phyloP scores from a whole-genome alignment of 345 rosid species.

The Citrus trifoliata region DNA sequence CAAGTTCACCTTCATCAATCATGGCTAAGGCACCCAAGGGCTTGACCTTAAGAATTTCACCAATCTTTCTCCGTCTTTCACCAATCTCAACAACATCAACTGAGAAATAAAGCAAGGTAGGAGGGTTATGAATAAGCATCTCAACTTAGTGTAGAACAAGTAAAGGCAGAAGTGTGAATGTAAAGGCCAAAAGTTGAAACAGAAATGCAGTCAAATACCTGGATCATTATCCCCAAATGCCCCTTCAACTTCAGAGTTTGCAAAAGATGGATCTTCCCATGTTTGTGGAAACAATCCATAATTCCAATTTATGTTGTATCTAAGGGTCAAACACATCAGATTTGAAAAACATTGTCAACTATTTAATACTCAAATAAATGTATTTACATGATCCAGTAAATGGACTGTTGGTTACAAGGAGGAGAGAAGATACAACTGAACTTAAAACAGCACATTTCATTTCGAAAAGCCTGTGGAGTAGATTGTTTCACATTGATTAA shows the following conservation, averaged over 20 bases:
- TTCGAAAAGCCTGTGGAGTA: not conserved
- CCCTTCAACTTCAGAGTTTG: conserved; percentile 83
- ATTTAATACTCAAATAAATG: not conserved
- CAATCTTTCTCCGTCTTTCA: conserved; percentile 58
- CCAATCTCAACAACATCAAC: conserved; percentile 99
- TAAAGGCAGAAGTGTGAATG: not conserved
- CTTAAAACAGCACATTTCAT: not conserved
- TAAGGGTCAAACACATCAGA: conserved; percentile 16
- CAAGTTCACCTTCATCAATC: conserved; percentile 99
- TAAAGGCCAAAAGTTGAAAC: not conserved
- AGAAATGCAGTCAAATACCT: conserved; percentile 31
- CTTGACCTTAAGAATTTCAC: conserved; percentile 75
- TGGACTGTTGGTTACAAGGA: not conserved
- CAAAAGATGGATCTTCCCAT: conserved; percentile 94
- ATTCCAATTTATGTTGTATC: conserved; percentile 96
- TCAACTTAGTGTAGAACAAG: not conserved
- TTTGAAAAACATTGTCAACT: not conserved
- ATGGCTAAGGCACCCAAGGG: conserved; percentile 91
- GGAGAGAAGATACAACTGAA: not conserved
- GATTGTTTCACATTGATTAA: not conserved
- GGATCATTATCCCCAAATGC: conserved; percentile 97
- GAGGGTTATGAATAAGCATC: not conserved
- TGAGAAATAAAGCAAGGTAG: conserved; percentile 19
- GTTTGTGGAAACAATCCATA: conserved; percentile 98
- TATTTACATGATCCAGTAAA: not conserved